Conservation (phyloP, 805 yeast species). For the Suhomyces sp. region DNA sequence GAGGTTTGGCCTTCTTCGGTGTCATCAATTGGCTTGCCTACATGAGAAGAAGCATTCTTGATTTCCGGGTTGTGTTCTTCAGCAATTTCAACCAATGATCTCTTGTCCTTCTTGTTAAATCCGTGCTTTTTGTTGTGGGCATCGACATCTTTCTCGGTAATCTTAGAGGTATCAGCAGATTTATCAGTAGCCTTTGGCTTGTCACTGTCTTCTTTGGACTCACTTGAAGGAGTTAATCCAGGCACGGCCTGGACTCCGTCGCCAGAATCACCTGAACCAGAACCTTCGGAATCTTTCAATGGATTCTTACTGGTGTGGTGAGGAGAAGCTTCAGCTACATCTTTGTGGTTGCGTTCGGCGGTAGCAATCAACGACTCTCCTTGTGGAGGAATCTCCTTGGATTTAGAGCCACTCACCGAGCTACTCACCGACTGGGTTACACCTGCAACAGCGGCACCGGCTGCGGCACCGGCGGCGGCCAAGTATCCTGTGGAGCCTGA, state of each 20-base stretch:
- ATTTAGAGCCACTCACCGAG: not conserved
- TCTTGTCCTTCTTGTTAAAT: constrained; percentile 14
- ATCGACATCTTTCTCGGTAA: constrained; percentile 21
- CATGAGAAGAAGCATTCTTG: constrained; percentile 11
- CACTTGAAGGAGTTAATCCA: constrained; percentile 12
- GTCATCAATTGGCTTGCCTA: constrained; percentile 1
- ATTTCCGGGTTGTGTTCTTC: constrained; percentile 18
- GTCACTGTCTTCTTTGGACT: not conserved
- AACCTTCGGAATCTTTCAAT: not conserved
- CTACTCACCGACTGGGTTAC: not conserved
- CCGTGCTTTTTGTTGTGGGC: constrained; percentile 29
- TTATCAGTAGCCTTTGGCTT: not conserved
- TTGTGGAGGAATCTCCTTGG: not conserved
- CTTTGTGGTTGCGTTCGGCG: constrained; percentile 16
- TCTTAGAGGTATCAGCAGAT: constrained; percentile 4
- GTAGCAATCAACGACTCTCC: constrained; percentile 18
- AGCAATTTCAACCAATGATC: constrained; percentile 28
- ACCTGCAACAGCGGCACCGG: constrained; percentile 17
- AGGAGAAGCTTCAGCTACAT: constrained; percentile 12
- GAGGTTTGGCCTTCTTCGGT: constrained; percentile 3
- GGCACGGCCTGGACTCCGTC: constrained; percentile 19
- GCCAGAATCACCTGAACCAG: not conserved
- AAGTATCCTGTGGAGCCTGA: constrained; percentile 3
- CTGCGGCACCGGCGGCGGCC: constrained; percentile 17
- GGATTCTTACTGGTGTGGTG: constrained; percentile 5